phyloP scores from a whole-genome alignment of 1,139 yeast genomes.

The Protomyces gravidus region DNA sequence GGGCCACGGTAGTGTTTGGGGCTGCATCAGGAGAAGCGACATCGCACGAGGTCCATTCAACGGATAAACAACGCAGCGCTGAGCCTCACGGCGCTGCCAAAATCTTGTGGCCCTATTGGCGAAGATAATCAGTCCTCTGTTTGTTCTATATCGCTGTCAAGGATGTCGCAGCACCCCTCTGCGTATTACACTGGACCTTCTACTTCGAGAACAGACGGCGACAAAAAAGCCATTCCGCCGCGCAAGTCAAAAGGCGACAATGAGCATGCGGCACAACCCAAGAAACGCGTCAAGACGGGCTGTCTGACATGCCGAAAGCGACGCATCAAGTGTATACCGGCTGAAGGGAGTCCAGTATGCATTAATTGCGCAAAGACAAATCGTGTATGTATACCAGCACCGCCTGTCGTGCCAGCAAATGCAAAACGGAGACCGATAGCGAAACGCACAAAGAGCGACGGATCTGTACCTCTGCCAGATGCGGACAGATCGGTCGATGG shows the following conservation, averaged over 20 bases:
- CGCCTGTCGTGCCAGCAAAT: not conserved
- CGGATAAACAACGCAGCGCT: too few relatives aligned
- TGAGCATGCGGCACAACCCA: slow-evolving; percentile 4
- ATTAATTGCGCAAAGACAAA: slow-evolving; percentile 34
- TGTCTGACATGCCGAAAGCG: slow-evolving; percentile 35
- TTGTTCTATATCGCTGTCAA: too few relatives aligned
- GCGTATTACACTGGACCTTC: too few relatives aligned
- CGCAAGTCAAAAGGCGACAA: not conserved
- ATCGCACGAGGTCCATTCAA: too few relatives aligned
- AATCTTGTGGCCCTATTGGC: too few relatives aligned
- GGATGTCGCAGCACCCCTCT: too few relatives aligned
- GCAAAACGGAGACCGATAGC: not conserved
- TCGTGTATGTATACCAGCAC: slow-evolving; percentile 31
- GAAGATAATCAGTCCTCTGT: too few relatives aligned
- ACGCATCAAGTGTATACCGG: slow-evolving; percentile 34
- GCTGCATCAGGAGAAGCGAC: too few relatives aligned
- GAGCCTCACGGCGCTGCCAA: too few relatives aligned
- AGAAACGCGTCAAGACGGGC: slow-evolving; percentile 34
- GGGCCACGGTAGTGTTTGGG: too few relatives aligned
- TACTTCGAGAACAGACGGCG: too few relatives aligned
- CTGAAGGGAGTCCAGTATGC: slow-evolving; percentile 35
- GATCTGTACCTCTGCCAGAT: not conserved
- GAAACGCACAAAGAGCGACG: not conserved
- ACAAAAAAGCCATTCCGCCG: not conserved
- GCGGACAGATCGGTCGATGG: too few relatives aligned